Evolutionary conservation across 2,329 filamentous ascomycete genomes (phyloP), one percentile per base, ranked within the genome.

Genomic region (Colletotrichum costaricense): DNA sequence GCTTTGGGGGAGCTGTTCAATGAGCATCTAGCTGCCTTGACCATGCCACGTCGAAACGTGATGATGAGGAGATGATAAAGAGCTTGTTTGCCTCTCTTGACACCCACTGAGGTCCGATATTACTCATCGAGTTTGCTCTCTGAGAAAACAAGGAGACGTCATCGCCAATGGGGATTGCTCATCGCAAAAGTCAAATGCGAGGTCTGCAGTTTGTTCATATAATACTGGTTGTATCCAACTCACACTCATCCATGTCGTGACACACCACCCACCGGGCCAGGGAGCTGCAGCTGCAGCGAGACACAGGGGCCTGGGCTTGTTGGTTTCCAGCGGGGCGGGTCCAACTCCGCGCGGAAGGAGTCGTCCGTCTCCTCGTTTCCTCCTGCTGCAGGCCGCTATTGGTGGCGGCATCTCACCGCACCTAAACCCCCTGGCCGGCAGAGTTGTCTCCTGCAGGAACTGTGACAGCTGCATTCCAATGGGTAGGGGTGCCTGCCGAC

Each of bases 271-370:
- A 42, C 38, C 38, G 35, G 35, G 35, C 35, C 35, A 38, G 33
- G 30, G 4, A 22, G 49, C 46, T 7, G 22, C 7, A 28, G 49
- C 60, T 69, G 62, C 67, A 66, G 28, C 54, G 58, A 33, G 67
- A 26, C 54, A 65, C 52, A 57, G 26, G 42, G 42, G 46, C 46
- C 7, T 42, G 26, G 28, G 26, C 7, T 33, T 59, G 67, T 58
- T 67, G 55, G 42, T 59, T 67, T 42, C 42, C 63, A 19, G 62
- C 52, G 26, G 26, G 52, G 54, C 60, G 55, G 62, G 16, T 64
- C 60, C 38, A 65, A n/a, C 59, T 49, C 55, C 35, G 42, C 52
- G 60, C 38, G 38, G 59, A 12, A 35, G 19, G 59, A 12, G 24
- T 12, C 24, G 12, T 16, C 16, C 24, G 12, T 16, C 16, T 42